Base-by-base conservation (phyloP, 2,329 filamentous ascomycete species). In the Xylaria sp. region DNA sequence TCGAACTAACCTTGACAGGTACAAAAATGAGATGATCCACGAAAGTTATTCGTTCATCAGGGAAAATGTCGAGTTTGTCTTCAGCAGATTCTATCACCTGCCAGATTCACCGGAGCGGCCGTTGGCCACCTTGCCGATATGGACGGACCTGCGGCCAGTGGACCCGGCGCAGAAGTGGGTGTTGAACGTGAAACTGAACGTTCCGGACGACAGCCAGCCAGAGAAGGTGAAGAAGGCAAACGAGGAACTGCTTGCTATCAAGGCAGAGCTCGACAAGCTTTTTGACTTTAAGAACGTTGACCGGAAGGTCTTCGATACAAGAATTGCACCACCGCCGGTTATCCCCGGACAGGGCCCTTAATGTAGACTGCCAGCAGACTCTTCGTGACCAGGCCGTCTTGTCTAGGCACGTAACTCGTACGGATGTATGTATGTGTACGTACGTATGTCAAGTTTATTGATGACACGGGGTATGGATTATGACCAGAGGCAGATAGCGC, bases 261-360 rank as follows among this genome's bases (percentile, higher is more conserved):
- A 77, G 64, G 78, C 83, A 45, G 91, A 96, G 69, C 92, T 97
- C 39, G 86, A 88, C 52, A 87, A 81, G 37, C 78, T 95, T 3
- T 97, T 97, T 65, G 91, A 96, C 69, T 97, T 97, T 75, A 79
- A 86, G 64, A 78, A 83, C 45, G 85, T 97, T 85, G 73, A 90
- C 21, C 59, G 69, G 7, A 62, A 62, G 17, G 60, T 66, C 11
- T 66, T 71, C 34, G 69, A 71, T 44, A 68, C 68, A 7, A 54
- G 67, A 22, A 66, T 70, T 18, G 53, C 64, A 1, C 58, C 66
- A 18, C 65, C 63, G 4, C 61, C 57, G 22, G 54, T 58, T 3
- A 50, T 60, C 7, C 50, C 57, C 2, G 44, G 37, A 1, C 53
- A 50, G 8, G 52, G 48, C 11, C 7, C 7, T 9, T 20, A 19